Evolutionary conservation across 2,329 filamentous ascomycete genomes (phyloP), one percentile per base, ranked within the genome.

Genomic region (Arthrocladium fulminans): DNA sequence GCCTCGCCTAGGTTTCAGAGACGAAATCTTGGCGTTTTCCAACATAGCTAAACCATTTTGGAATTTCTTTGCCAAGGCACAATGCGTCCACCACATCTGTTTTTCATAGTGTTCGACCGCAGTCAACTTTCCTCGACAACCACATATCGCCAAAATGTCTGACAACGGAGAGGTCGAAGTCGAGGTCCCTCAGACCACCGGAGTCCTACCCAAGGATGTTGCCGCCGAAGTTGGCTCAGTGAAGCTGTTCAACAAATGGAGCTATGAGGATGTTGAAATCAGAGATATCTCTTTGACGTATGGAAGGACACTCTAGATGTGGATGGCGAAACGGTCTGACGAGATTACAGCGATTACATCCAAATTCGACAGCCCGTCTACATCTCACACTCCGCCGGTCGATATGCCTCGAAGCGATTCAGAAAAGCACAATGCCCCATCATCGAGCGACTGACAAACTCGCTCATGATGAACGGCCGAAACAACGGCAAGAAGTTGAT

Each of bases 401-500:
- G 89, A 72, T 98, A 95, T 83, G 92, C 92, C 70, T 82, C 84
- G 77, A 98, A 98, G 88, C 86, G 94, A 71, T 98, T 98, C 88
- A 87, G 92, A 80, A 98, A 98, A 85, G 92, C 94, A 72, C 94
- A 97, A 83, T 98, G 92, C 87, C 92, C 92, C 67, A 97, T 98
- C 84, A 96, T 98, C 71, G 92, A 98, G 86, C 90, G 92, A 73
- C 84, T 98, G 66, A 98, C 92, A 81, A 98, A 98, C 86, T 97
- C 92, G 54, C 84, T 98, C 73, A 98, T 98, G 94, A 97, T 97
- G 90, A 95, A 98, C 84, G 92, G 92, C 76, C 92, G 92, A 77
- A 98, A 98, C 87, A 98, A 96, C 86, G 92, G 92, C 76, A 98
- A 98, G 86, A 98, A 98, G 88, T 84, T 97, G 71, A 96, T 94